Evolutionary conservation across 1,139 yeast species (phyloP), one percentile per base, ranked within the genome.

Genomic region (Yamadazyma taylorii): DNA sequence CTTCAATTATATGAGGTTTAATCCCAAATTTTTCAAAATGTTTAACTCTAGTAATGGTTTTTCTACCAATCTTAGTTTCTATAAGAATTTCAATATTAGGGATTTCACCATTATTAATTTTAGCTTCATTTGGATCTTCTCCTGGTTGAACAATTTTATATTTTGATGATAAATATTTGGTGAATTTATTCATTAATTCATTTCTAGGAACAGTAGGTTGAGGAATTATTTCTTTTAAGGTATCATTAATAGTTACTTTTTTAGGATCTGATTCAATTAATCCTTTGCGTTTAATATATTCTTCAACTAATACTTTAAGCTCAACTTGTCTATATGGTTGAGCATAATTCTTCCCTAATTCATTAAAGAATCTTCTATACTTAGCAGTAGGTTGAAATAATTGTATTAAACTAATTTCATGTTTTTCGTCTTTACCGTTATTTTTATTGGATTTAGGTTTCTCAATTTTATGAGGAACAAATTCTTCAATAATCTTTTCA

Each of bases 21-120:
- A 90, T 74, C 38, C 73, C 71, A 58, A 79, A 92, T 4, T 68
- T 66, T 47, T 87, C 96, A 46, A 85, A 72, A 43, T 86, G 83
- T 17, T 75, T 66, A 0, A 90, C 76, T 33, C 81, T 71, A 0
- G 97, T 90, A 14, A 88, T 77, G 5, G 83, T 72, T 55, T 89
- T 90, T 42, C 95, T 73, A 0, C 97, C 96, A 40, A 86, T 81
- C 48, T 87, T 85, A 48, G 80, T 75, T 57, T 87, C 95, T 8
- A 90, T 82, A 8, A 79, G 62, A 14, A 92, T 75, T 28, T 73
- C 63, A 23, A 92, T 73, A 32, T 68, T 74, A 7, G 96, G 96
- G 1, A 84, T 70, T 2, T 66, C 62, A 1, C 97, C 97, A 47
- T 74, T 84, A 23, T 42, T 33, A 3, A 58, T 39, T 6, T 46